Base-by-base conservation (phyloP, 805 yeast species). In the Metschnikowia reukaufii region DNA sequence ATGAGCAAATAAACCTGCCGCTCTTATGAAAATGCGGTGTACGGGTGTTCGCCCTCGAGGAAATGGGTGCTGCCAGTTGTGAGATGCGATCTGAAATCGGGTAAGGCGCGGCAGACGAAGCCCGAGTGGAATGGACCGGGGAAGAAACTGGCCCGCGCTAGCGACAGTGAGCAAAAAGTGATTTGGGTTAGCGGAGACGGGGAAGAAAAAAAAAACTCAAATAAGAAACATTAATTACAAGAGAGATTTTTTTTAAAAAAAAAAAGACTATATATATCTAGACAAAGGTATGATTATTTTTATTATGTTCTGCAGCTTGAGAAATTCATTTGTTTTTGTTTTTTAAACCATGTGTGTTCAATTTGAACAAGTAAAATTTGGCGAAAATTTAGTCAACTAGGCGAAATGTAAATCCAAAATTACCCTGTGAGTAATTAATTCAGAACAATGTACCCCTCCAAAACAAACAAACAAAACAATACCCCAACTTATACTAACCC, bases 21-120 rank as follows among this genome's bases (percentile, higher is more conserved):
- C 45, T 10, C n/a, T 12, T 13, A 29, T 32, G 27, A 20, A 21
- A 36, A 10, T 20, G 36, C 12, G 48, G 49, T 41, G 49, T 36
- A 41, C 49, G 49, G 45, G 39, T 37, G 32, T 25, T 16, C 21
- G 13, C n/a, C 6, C 16, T 17, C 9, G 18, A 15, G n/a, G 13
- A 36, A n/a, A n/a, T n/a, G 18, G 21, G 38, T 10, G 21, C 30
- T 15, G 15, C 34, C 37, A 30, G 44, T 35, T 38, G 13, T 25
- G 32, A 45, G 48, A 45, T 45, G 48, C 48, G 44, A 45, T 45
- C 48, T 45, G 44, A 29, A 40, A 36, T 36, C 48, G 44, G 48
- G 39, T 33, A 33, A 32, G 35, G 13, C 32, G 40, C 32, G 40
- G 40, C 32, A 25, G 15, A 21, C 17, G n/a, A 16, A 17, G 32